Conservation (phyloP, 768 basidiomycete species). For the Basidioascus undulatus region DNA sequence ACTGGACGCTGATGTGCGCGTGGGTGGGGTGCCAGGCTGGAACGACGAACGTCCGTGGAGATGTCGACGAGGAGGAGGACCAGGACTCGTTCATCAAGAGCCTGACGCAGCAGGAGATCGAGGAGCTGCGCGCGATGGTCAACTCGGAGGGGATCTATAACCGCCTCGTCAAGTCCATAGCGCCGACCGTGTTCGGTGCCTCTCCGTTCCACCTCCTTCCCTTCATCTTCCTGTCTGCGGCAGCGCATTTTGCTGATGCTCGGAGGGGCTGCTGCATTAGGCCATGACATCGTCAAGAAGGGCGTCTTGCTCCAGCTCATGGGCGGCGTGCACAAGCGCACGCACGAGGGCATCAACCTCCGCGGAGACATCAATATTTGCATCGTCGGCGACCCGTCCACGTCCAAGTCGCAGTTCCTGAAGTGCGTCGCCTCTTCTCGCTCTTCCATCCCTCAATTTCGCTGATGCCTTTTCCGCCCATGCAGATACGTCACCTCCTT, state of each 20-base stretch:
- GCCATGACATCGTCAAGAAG: conserved; percentile 97
- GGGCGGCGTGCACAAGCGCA: conserved; percentile 97
- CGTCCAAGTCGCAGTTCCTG: conserved; percentile 93
- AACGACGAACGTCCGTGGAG: conserved; percentile 62
- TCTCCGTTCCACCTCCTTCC: background rate
- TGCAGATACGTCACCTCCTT: conserved; percentile 87
- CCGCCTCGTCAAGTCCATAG: conserved; percentile 77
- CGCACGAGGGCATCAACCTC: conserved; percentile 87
- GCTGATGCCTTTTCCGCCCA: background rate
- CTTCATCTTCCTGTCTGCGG: background rate
- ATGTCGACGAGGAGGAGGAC: conserved; percentile 46
- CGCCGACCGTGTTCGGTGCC: conserved; percentile 75
- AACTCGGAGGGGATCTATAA: conserved; percentile 84
- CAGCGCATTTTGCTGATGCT: background rate
- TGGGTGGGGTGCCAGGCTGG: conserved; percentile 45
- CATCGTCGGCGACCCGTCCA: conserved; percentile 89
- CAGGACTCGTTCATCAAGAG: conserved; percentile 62
- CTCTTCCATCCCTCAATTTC: background rate
- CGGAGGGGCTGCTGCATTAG: conserved; percentile 8
- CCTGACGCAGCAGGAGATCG: conserved; percentile 78
- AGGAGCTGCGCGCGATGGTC: conserved; percentile 85
- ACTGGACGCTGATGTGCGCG: background rate
- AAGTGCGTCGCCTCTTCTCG: conserved; percentile 35
- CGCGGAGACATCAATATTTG: conserved; percentile 97
- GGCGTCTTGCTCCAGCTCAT: conserved; percentile 84